Conservation (phyloP, 768 basidiomycete species). For the Lactarius hengduanensis region DNA sequence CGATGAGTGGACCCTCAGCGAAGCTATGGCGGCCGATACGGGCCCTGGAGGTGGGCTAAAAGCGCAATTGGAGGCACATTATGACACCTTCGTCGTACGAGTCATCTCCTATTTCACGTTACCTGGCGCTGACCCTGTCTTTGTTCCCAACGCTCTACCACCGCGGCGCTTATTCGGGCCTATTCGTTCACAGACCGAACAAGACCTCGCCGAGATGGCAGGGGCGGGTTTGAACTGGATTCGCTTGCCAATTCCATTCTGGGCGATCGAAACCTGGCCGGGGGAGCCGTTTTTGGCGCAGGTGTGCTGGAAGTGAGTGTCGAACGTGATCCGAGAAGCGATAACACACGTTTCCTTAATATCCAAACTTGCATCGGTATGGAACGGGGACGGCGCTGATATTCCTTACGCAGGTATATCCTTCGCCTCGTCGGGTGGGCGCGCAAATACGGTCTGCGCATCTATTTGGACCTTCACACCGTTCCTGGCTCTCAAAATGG, state of each 20-base stretch:
- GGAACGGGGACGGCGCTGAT: constrained; percentile 4
- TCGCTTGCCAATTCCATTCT: constrained; percentile 79
- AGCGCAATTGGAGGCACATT: constrained; percentile 69
- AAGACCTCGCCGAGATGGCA: constrained; percentile 88
- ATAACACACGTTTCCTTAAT: background rate
- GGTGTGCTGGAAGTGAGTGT: constrained; percentile 67
- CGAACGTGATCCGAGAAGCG: background rate
- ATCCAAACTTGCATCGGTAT: background rate
- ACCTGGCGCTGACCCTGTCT: constrained; percentile 15
- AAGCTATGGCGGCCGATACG: constrained; percentile 62
- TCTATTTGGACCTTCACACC: constrained; percentile 79
- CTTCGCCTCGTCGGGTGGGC: constrained; percentile 78
- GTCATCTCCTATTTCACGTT: constrained; percentile 3
- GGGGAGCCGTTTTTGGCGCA: constrained; percentile 78
- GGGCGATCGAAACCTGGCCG: constrained; percentile 79
- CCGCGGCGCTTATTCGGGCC: constrained; percentile 15
- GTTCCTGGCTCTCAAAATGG: constrained; percentile 84
- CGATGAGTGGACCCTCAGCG: constrained; percentile 74
- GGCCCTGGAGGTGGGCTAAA: constrained; percentile 56
- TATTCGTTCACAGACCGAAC: constrained; percentile 59
- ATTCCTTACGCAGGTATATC: constrained; percentile 49
- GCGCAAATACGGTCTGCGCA: constrained; percentile 85
- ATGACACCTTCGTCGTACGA: constrained; percentile 80
- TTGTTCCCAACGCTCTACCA: constrained; percentile 12
- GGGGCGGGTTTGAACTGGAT: constrained; percentile 88